Conservation (phyloP, 192 early-diverging fungal species). For the Allomyces javanicus region DNA sequence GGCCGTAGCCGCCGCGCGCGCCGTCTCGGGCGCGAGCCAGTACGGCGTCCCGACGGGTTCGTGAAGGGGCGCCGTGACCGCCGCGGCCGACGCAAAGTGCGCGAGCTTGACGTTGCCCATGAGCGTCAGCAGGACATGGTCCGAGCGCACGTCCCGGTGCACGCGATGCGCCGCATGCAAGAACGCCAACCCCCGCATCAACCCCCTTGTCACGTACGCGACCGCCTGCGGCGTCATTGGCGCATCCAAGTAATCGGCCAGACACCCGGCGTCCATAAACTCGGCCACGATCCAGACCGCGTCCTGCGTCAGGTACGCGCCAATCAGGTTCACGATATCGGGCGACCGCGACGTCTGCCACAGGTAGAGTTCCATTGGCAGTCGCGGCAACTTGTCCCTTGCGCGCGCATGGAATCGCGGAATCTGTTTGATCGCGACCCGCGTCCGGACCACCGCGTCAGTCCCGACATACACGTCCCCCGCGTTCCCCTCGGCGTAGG, state of each 20-base stretch:
- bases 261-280: background rate
- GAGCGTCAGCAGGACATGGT: slow-evolving; percentile 26
- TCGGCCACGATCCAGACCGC: background rate
- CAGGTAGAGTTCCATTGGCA: background rate
- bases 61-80: background rate
- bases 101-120: slow-evolving; percentile 48
- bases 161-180: slow-evolving; percentile 14
- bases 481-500: background rate
- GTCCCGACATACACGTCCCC: background rate
- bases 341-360: background rate
- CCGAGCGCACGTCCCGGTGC: slow-evolving; percentile 29
- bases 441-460: background rate
- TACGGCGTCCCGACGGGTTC: background rate
- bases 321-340: background rate
- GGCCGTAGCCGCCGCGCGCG: background rate
- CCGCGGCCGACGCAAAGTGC: slow-evolving; percentile 13
- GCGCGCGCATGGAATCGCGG: background rate
- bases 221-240: background rate
- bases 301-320: background rate
- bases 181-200: background rate
- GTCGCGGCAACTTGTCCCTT: background rate
- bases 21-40: background rate
- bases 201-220: background rate
- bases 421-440: background rate
- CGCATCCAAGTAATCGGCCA: background rate